Evolutionary conservation across 352 stramenopile genomes (phyloP).

Genomic region (Blastocystis sp.): DNA sequence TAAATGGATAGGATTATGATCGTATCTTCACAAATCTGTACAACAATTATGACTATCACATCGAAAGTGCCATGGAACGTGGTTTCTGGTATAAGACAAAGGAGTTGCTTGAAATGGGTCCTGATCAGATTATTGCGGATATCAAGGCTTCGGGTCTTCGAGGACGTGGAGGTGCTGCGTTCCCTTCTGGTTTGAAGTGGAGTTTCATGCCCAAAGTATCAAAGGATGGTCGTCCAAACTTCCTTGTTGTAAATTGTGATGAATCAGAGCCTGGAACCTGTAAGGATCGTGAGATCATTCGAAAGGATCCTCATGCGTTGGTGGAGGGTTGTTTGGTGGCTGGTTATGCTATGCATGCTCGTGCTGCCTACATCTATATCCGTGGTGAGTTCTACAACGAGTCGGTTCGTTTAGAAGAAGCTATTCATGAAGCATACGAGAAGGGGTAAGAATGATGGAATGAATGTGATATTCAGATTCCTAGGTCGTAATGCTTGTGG

Average conservation of each 20-base stretch:
- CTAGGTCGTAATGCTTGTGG: constrained; percentile 91
- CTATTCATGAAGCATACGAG: constrained; percentile 96
- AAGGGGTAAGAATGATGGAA: constrained; percentile 69
- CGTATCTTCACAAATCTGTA: constrained; percentile 99
- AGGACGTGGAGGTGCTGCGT: constrained; percentile 90
- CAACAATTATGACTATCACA: constrained; percentile 78
- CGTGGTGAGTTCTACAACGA: constrained; percentile 99
- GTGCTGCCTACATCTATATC: constrained; percentile 99
- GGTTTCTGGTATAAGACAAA: constrained; percentile 92
- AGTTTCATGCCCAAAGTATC: constrained; percentile 97
- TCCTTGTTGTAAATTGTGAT: constrained; percentile 98
- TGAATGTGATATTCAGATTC: constrained; percentile 66
- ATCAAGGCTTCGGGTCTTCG: constrained; percentile 96
- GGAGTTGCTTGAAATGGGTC: constrained; percentile 93
- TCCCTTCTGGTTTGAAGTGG: constrained; percentile 98
- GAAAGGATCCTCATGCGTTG: constrained; percentile 98
- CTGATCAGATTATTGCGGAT: constrained; percentile 98
- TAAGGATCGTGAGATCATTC: constrained; percentile 99
- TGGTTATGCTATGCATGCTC: constrained; percentile 93
- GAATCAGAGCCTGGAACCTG: constrained; percentile 96
- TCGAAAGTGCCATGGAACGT: constrained; percentile 77
- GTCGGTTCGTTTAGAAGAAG: constrained; percentile 89
- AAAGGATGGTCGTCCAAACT: constrained; percentile 89
- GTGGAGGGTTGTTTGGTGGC: constrained; percentile 93
- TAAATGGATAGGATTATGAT: constrained; percentile 82